Percentiles rank a stretch among this genome's conserved stretches.
Conservation (phyloP, 108 stramenopile species). For the Nannochloropsis salina region DNA sequence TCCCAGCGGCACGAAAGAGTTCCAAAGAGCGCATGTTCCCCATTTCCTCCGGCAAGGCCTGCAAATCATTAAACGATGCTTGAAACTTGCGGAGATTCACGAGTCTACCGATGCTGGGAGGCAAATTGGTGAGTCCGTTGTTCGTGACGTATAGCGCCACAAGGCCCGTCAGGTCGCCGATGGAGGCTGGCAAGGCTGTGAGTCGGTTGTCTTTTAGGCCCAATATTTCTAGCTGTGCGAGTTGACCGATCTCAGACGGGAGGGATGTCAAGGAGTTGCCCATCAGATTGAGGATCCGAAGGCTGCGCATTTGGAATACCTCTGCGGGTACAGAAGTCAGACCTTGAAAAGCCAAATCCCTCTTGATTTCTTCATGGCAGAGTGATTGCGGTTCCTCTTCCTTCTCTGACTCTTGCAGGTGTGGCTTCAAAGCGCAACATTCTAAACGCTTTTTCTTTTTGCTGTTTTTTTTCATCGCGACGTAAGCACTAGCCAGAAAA, state of each 20-base stretch:
- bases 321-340: background rate
- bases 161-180: conserved; percentile 33
- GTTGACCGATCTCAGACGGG: conserved; percentile 27
- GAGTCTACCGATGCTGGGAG: conserved; percentile 27
- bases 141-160: conserved; percentile 42
- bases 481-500: background rate
- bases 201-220: conserved; percentile 38
- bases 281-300: conserved; percentile 28
- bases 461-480: background rate
- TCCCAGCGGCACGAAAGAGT: conserved; percentile 23
- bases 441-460: background rate
- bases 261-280: conserved; percentile 31
- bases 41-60: conserved; percentile 32
- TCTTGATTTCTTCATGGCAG: background rate
- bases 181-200: conserved; percentile 26
- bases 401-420: background rate
- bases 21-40: conserved; percentile 34
- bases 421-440: background rate
- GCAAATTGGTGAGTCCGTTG: conserved; percentile 23
- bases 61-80: conserved; percentile 33
- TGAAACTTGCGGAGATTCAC: conserved; percentile 40
- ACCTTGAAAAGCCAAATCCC: background rate
- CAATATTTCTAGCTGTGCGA: conserved; percentile 25
- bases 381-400: background rate
- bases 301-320: conserved; percentile 24